Evolutionary conservation across 2,329 filamentous ascomycete species (phyloP), one percentile per base, ranked within the genome.

Genomic region (Fusarium udum): DNA sequence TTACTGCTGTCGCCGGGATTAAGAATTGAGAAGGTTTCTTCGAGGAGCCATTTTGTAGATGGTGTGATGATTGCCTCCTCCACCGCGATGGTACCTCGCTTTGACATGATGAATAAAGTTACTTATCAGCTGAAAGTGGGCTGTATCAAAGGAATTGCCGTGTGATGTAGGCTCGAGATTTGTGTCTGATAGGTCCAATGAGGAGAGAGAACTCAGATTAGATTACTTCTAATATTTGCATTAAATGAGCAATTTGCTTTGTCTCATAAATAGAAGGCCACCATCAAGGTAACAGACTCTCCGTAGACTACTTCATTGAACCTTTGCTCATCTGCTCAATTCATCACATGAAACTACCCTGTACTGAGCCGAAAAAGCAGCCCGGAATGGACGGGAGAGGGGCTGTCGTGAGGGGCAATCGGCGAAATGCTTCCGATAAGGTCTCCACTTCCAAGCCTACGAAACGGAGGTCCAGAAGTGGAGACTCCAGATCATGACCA

Each of bases 101-200:
- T 14, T 20, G 37, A 7, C 52, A 56, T 56, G 1, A 22, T 37
- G n/a, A 14, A 10, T 39, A 1, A 15, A 16, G 6, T 4, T 11
- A 4, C 0, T n/a, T 8, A 24, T 15, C 1, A 7, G 22, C 3
- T 22, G 0, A 15, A 18, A 1, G n/a, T 13, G 6, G 7, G 3
- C 0, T 2, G 10, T 18, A 12, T 12, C 2, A 0, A 12, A 11
- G 0, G 8, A 6, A 22, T 22, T 40, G 37, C 8, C 1, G 3
- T 4, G 13, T 15, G 32, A 34, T 34, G 13, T 15, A 2, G 6
- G 6, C 26, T 4, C 26, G 6, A 26, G 26, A 26, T 34, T 12
- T 1, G 4, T 37, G 36, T 10, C 1, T 7, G 4, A 6, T 39
- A 12, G 2, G 2, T 1, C 4, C 10, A 3, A 8, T 22, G 7